These are phyloP conservation scores for Penicillium carneum DNA, from an alignment of 2,329 filamentous ascomycete genomes.

Conservation along the genomic window DNA sequence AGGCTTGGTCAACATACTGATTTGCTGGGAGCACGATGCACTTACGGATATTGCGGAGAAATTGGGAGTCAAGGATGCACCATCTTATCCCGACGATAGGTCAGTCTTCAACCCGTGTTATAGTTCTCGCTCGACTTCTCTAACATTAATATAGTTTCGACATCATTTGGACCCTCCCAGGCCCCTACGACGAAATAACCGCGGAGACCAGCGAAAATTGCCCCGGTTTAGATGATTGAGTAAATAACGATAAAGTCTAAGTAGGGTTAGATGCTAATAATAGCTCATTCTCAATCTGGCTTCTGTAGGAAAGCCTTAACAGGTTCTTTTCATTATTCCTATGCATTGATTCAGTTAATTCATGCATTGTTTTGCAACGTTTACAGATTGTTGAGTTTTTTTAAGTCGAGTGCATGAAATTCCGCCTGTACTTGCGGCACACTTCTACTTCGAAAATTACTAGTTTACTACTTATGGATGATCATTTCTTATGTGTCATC, in stretches of 20 bases:
- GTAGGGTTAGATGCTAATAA: neutral
- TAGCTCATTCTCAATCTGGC: no score
- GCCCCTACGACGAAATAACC: slow-evolving; percentile 58
- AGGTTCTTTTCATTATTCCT: no score
- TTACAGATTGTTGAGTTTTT: no score
- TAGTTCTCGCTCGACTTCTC: neutral
- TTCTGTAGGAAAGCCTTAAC: no score
- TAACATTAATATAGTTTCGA: slow-evolving; percentile 50
- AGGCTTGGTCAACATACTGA: slow-evolving; percentile 62
- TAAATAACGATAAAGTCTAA: neutral
- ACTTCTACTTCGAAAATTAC: no score
- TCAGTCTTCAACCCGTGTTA: slow-evolving; percentile 33
- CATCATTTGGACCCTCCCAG: slow-evolving; percentile 65
- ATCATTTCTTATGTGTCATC: no score
- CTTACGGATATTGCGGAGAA: slow-evolving; percentile 61
- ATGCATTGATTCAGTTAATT: no score
- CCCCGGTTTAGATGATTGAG: slow-evolving; percentile 58
- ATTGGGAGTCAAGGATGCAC: slow-evolving; percentile 60
- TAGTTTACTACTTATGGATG: no score
- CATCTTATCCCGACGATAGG: slow-evolving; percentile 60
- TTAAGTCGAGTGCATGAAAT: no score
- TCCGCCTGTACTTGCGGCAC: no score
- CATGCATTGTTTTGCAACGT: no score
- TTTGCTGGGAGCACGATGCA: slow-evolving; percentile 67
- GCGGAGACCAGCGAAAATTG: slow-evolving; percentile 60